Evolutionary conservation across 2,329 filamentous ascomycete genomes (phyloP), one percentile per base, ranked within the genome.

Genomic region (Lachnellula subtilissima): DNA sequence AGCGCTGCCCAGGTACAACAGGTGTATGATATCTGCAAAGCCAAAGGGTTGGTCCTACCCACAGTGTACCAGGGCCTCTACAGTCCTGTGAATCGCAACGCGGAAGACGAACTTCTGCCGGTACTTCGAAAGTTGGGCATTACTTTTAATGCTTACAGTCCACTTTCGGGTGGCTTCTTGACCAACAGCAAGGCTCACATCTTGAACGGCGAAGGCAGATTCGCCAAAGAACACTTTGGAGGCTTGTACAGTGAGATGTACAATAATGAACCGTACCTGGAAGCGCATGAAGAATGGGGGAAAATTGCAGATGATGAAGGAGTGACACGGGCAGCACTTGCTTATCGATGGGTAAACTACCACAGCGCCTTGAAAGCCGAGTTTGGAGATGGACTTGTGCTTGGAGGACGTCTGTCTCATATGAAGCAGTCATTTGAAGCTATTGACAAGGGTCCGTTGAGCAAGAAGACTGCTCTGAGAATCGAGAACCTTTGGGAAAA

Each of bases 81-180:
- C 54, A 71, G 68, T 48, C 52, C 62, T 19, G 50, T 69, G 9
- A 43, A 57, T 6, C 60, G 64, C 0, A 79, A 84, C 1, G 86
- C 83, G 70, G 85, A 88, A 65, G 79, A 73, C 2, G 81, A 85
- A 62, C 71, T 86, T n/a, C 76, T 86, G 45, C 79, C 78, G 6
- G 77, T 77, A 55, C 83, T 81, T 60, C 77, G 47, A 48, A 65
- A 66, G 48, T 56, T 67, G 14, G 55, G 57, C 2, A 67, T 67
- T 7, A 43, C 39, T 47, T 63, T 63, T 52, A 81, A 85, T 17
- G 71, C 83, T 47, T 85, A 85, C 71, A 86, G 85, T 61, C 83
- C 83, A 0, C 72, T 86, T 35, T 83, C 83, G 2, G 84, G 84
- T n/a, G 84, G 84, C 1, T 72, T 87, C 37, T 81, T 87, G 64